A percentile compares a stretch with the other conserved stretches of the same genome.
Evolutionary conservation across 129 eudicot species (phyloP).

Genomic region (Chrysanthemum makinoi): DNA sequence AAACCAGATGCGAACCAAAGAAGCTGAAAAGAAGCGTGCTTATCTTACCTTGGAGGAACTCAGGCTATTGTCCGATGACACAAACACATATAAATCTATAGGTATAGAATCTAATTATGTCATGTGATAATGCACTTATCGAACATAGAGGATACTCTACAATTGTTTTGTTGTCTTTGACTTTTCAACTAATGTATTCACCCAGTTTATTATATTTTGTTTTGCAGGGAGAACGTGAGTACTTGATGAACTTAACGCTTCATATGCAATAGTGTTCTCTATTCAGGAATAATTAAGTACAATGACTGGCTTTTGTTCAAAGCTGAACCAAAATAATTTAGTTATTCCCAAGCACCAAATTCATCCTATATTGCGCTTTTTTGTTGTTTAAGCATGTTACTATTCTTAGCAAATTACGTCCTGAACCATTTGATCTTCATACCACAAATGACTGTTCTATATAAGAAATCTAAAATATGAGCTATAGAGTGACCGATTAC

Average conservation of each 20-base stretch:
- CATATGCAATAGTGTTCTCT: slow-evolving; percentile 16
- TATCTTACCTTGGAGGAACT: slow-evolving; percentile 90
- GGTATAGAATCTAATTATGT: slow-evolving; percentile 35
- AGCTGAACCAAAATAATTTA: slow-evolving; percentile 7
- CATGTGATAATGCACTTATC: not conserved
- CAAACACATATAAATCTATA: slow-evolving; percentile 90
- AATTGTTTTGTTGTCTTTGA: not conserved
- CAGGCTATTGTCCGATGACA: slow-evolving; percentile 74
- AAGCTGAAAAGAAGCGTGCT: slow-evolving; percentile 93
- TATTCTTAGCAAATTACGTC: not conserved
- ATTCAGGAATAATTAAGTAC: slow-evolving; percentile 7
- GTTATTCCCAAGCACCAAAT: not conserved
- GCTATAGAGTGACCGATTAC: slow-evolving; percentile 6
- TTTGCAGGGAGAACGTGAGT: slow-evolving; percentile 96
- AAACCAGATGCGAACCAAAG: slow-evolving; percentile 83
- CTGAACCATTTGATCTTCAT: not conserved
- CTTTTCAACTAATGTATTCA: slow-evolving; percentile 1
- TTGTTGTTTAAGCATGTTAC: slow-evolving; percentile 1
- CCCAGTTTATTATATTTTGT: slow-evolving; percentile 8
- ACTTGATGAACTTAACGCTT: slow-evolving; percentile 21
- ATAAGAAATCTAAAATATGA: not conserved
- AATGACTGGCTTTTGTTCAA: not conserved
- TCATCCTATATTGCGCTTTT: not conserved
- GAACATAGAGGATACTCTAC: not conserved
- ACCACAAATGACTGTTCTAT: not conserved